Conservation (phyloP, 139 green algal species). For the Picochlorum sp. region DNA sequence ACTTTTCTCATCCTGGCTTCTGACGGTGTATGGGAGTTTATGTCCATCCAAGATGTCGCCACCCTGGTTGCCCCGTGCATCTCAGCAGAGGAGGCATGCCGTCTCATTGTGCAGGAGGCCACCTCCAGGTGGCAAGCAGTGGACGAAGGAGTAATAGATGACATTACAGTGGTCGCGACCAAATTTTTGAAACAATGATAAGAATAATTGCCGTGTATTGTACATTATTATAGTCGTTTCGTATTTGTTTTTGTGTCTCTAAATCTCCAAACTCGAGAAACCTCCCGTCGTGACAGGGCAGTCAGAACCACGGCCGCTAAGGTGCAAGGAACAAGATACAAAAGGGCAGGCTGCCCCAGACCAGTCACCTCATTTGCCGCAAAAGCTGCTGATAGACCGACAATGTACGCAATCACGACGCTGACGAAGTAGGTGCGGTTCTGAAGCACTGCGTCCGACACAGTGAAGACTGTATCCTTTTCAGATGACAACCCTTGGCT, state of each 20-base stretch:
- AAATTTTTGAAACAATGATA: slow-evolving; percentile 11
- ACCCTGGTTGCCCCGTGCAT: slow-evolving; percentile 49
- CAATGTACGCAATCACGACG: slow-evolving; percentile 57
- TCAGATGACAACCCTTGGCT: slow-evolving; percentile 10
- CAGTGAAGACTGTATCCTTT: slow-evolving; percentile 9
- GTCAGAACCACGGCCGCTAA: slow-evolving; percentile 36
- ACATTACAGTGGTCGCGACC: slow-evolving; percentile 62
- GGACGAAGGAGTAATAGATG: slow-evolving; percentile 77
- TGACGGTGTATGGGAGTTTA: slow-evolving; percentile 94
- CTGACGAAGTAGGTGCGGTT: slow-evolving; percentile 66
- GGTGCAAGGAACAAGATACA: slow-evolving; percentile 69
- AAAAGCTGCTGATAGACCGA: slow-evolving; percentile 66
- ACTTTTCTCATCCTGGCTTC: slow-evolving; percentile 76
- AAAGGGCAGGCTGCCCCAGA: slow-evolving; percentile 70
- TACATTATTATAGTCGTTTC: neutral
- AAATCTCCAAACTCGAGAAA: slow-evolving; percentile 45
- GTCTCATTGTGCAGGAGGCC: slow-evolving; percentile 60
- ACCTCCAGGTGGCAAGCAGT: slow-evolving; percentile 66
- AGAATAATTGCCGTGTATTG: neutral
- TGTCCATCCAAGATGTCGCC: slow-evolving; percentile 77
- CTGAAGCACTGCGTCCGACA: slow-evolving; percentile 53
- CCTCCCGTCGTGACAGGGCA: slow-evolving; percentile 38
- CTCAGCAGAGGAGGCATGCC: slow-evolving; percentile 51
- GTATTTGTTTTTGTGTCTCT: slow-evolving; percentile 43
- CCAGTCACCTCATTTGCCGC: slow-evolving; percentile 70